phyloP scores from a whole-genome alignment of 1,284 basidiomycete species.

The Ganoderma leucocontextum region DNA sequence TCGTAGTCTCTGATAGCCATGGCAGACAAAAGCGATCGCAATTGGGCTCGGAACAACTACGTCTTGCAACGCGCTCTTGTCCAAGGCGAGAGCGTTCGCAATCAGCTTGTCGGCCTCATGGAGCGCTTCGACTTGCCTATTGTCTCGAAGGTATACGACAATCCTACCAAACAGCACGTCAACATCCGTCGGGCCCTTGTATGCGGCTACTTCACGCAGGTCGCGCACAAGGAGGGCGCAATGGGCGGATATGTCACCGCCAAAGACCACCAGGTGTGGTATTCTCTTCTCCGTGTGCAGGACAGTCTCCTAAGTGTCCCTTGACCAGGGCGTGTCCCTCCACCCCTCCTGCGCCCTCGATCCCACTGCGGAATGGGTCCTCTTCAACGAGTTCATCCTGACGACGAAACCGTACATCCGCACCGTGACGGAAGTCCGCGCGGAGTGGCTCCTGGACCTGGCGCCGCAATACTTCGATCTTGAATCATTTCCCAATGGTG shows the following conservation, averaged over 20 bases:
- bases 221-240: slow-evolving; percentile 95
- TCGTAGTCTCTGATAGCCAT: no score
- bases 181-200: slow-evolving; percentile 89
- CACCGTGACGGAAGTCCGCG: slow-evolving; percentile 60
- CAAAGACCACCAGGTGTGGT: slow-evolving; percentile 86
- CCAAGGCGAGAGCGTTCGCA: slow-evolving; percentile 96
- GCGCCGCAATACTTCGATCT: slow-evolving; percentile 75
- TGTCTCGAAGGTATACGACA: no score
- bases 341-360: slow-evolving; percentile 96
- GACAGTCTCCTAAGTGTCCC: no score
- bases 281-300: no score
- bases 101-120: slow-evolving; percentile 92
- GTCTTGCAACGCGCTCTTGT: slow-evolving; percentile 85
- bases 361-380: slow-evolving; percentile 93
- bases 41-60: slow-evolving; percentile 96
- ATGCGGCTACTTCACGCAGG: slow-evolving; percentile 98
- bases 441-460: no score
- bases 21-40: slow-evolving; percentile 76
- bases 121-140: slow-evolving; percentile 80
- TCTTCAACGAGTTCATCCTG: slow-evolving; percentile 98
- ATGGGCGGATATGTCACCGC: slow-evolving; percentile 88
- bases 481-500: slow-evolving; percentile 70
- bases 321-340: slow-evolving; percentile 64
- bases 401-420: slow-evolving; percentile 92
- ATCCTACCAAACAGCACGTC: slow-evolving; percentile 59